Base-by-base conservation (phyloP, 2,329 filamentous ascomycete species). In the Exophiala spinifera region DNA sequence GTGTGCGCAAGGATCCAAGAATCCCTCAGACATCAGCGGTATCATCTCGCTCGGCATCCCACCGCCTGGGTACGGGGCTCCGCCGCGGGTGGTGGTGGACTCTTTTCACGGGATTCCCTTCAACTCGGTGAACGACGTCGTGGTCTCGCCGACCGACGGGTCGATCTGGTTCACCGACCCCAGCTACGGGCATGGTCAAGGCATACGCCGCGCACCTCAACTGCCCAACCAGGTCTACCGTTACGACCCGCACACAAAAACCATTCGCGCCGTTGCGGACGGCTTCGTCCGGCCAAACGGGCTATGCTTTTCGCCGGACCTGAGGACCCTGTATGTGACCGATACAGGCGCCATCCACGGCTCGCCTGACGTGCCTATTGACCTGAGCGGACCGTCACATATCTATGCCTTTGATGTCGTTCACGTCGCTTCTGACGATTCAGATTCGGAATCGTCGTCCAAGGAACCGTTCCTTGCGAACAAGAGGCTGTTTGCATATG, bases 401-500 rank as follows among this genome's bases (percentile, higher is more conserved):
- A 69, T 63, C 19, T 63, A 55, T 49, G 78, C 81, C 61, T 65
- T 82, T 4, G 50, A 70, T 2, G 64, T 51, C 1, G 67, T 69
- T 36, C 47, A 70, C 20, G 66, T 67, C 10, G 8, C 11, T 11
- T 6, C 28, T 10, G 28, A 31, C 28, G 28, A n/a, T n/a, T n/a
- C n/a, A n/a, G n/a, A n/a, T n/a, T n/a, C n/a, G n/a, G n/a, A 10
- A 3, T 31, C 28, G 6, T 11, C 10, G 28, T 67, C 68, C 8
- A 23, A 34, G 14, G 62, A 65, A 11, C 70, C 63, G 1, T 77
- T 77, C 49, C 66, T 82, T 5, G 61, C 63, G 1, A 80, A 81
- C 62, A 72, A 72, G 40, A 74, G 78, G n/a, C 63, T 81, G 0
- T 83, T 83, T 60, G 76, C 80, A 1, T 76, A 74, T 56, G 72